Base-by-base conservation (phyloP, 1,284 basidiomycete genomes). In the Apiotrichum montevideense region DNA sequence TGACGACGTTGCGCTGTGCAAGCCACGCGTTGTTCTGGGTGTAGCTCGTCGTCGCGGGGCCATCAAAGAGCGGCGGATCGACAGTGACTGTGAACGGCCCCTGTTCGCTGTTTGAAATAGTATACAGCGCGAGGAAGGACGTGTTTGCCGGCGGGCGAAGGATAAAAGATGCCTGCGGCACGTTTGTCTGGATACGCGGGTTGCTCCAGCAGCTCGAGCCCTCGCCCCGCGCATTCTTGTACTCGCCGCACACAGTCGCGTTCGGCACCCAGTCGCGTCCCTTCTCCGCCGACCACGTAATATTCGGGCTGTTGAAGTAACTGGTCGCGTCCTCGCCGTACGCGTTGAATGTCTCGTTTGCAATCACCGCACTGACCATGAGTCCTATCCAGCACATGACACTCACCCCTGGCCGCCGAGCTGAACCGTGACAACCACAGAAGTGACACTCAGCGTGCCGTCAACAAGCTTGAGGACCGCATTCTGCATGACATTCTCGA, bases 71-170 rank as follows among this genome's bases (percentile, higher is more conserved):
- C n/a, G 50, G 33, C n/a, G 50, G 50, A 32, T 51, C 40, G n/a
- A 51, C 11, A 9, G 50, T 43, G n/a, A 51, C 41, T 4, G n/a
- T 51, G 50, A n/a, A 51, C 1, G 32, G 14, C 4, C 49, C 55
- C 1, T 51, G 35, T 1, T 33, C n/a, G 2, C n/a, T 14, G 1
- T 42, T 45, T 5, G 35, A 11, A 6, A 35, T 42, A 9, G 49
- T 50, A 34, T 29, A 13, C 6, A 56, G 6, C 2, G 45, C 13
- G 14, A 46, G 10, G 33, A 51, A 51, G 29, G 55, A 45, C 33
- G 55, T 42, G 55, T 51, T 51, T 32, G 29, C 49, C 2, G 55
- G 55, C 2, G 47, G 47, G 6, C 9, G 7, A 21, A 49, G 14
- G 15, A 13, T 49, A 15, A 49, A 49, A 4, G 5, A 29, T 10